phyloP scores from a whole-genome alignment of 441 rosid species.

The Oxalis stricta region DNA sequence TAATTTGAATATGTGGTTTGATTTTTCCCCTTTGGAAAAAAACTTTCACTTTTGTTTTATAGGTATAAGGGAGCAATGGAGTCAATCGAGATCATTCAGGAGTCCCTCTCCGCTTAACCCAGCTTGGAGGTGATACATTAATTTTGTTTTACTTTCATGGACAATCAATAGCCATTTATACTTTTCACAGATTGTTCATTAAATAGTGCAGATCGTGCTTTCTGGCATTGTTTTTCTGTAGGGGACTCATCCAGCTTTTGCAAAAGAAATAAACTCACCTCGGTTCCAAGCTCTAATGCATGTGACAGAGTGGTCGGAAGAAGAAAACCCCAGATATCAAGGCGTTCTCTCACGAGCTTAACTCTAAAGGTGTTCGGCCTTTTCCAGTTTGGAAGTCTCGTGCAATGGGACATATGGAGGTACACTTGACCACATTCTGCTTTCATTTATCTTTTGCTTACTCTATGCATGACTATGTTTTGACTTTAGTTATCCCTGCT shows the following conservation, averaged over 20 bases:
- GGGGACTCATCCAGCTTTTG: conserved; percentile 56
- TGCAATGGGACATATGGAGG: conserved; percentile 91
- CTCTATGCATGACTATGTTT: background rate
- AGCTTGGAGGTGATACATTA: conserved; percentile 48
- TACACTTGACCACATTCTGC: conserved; percentile 9
- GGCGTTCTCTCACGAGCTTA: conserved; percentile 96
- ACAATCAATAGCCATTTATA: background rate
- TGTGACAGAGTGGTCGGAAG: conserved; percentile 69
- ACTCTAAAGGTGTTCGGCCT: conserved; percentile 92
- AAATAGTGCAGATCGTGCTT: background rate
- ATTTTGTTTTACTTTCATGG: too few relatives aligned
- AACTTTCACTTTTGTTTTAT: background rate
- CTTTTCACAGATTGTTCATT: background rate
- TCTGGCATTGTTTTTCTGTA: conserved; percentile 11
- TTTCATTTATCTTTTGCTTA: background rate
- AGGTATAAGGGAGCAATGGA: conserved; percentile 55
- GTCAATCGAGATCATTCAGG: conserved; percentile 57
- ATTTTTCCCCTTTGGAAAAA: background rate
- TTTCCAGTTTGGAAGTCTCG: conserved; percentile 89
- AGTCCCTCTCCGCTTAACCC: conserved; percentile 31
- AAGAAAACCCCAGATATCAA: conserved; percentile 76
- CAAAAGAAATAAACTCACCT: conserved; percentile 80
- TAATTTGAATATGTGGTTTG: background rate
- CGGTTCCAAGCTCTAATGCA: conserved; percentile 81
- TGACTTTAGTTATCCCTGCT: background rate